A percentile compares a stretch with the other conserved stretches of the same genome.
Conservation (phyloP, 192 early-diverging fungal genomes). For the Coemansia sp. region DNA sequence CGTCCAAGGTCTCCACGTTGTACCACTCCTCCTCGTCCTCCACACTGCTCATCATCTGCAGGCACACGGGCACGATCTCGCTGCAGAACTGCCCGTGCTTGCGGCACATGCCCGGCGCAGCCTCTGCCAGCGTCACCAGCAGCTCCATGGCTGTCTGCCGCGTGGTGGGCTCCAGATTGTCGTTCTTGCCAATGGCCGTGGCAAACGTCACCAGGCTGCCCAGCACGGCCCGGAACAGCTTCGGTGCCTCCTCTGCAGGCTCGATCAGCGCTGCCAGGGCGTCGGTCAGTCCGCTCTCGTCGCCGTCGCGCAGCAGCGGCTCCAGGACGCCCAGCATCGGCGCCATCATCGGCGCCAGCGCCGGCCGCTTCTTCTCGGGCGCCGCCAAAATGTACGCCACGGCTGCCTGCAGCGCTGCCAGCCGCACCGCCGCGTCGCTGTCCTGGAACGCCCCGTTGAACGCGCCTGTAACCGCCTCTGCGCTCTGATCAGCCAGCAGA, state of each 20-base stretch:
- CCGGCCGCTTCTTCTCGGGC: conserved; percentile 51
- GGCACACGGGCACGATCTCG: conserved; percentile 78
- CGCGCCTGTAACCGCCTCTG: conserved; percentile 65
- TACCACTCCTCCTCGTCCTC: conserved; percentile 90
- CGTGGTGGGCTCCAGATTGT: conserved; percentile 74
- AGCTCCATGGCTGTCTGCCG: conserved; percentile 91
- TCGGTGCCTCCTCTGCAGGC: conserved; percentile 78
- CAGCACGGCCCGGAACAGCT: conserved; percentile 79
- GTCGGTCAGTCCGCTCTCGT: conserved; percentile 71
- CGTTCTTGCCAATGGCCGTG: conserved; percentile 74
- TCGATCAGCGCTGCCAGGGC: conserved; percentile 79
- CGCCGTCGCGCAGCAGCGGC: conserved; percentile 64
- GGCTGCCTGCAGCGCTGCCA: conserved; percentile 73
- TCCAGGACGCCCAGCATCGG: conserved; percentile 80
- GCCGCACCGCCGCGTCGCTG: conserved; percentile 63
- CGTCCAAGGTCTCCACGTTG: conserved; percentile 80
- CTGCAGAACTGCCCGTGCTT: conserved; percentile 81
- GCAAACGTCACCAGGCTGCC: conserved; percentile 72
- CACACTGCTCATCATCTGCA: conserved; percentile 94
- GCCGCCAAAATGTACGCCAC: conserved; percentile 75
- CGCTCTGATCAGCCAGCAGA: conserved; percentile 71
- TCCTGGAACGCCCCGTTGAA: conserved; percentile 75
- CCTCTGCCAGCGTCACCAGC: conserved; percentile 86
- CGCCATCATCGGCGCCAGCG: conserved; percentile 61
- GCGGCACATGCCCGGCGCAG: conserved; percentile 83